Percentiles rank a stretch among this genome's conserved stretches.
Conservation (phyloP, 306 rosid species). For the Prunus kanzakura region DNA sequence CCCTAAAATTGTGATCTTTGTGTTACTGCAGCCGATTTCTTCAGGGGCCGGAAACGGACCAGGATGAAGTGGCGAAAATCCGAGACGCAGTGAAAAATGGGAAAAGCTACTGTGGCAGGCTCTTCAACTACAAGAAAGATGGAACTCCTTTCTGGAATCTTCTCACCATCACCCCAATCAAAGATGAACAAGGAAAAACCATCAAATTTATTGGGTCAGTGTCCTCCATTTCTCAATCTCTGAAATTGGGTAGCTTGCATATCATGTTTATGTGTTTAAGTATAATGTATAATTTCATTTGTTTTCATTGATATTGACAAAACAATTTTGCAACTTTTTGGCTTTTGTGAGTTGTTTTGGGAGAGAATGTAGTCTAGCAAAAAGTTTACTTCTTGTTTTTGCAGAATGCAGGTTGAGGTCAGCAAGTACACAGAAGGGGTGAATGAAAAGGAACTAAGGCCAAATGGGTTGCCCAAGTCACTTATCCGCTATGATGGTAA, state of each 20-base stretch:
- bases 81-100: conserved; percentile 72
- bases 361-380: neutral
- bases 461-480: conserved; percentile 82
- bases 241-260: neutral
- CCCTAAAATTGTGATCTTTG: neutral
- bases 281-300: neutral
- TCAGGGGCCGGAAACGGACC: conserved; percentile 87
- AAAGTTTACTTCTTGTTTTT: conserved; percentile 18
- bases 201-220: conserved; percentile 87
- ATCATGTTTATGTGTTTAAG: too few relatives aligned
- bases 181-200: conserved; percentile 61
- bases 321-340: neutral
- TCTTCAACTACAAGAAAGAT: conserved; percentile 89
- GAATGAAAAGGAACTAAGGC: conserved; percentile 60
- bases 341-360: neutral
- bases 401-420: conserved; percentile 99
- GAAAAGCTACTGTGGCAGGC: conserved; percentile 73
- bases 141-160: conserved; percentile 96
- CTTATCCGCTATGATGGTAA: conserved; percentile 78
- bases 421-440: conserved; percentile 92
- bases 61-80: conserved; percentile 69
- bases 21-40: conserved; percentile 86
- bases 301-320: neutral
- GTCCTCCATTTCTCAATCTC: neutral
- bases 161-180: conserved; percentile 86